Evolutionary conservation across 768 basidiomycete species (phyloP).

Genomic region (Naganishia vaughanmartiniae): DNA sequence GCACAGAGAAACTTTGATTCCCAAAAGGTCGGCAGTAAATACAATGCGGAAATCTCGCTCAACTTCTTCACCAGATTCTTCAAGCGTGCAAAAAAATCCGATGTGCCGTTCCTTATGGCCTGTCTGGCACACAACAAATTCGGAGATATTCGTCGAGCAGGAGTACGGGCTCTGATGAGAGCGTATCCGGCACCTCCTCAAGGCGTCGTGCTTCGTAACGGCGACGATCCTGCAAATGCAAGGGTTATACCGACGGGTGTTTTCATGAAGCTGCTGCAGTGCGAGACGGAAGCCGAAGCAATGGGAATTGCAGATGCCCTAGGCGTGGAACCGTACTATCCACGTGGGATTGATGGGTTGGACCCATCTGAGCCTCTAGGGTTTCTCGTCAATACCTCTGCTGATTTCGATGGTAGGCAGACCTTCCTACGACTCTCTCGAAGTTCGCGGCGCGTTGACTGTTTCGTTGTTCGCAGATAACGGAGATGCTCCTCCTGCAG

Average conservation of each 20-base stretch:
- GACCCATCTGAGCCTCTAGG: slow-evolving; percentile 39
- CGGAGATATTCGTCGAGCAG: slow-evolving; percentile 56
- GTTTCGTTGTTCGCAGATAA: slow-evolving; percentile 19
- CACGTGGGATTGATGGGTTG: slow-evolving; percentile 2
- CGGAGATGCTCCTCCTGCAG: slow-evolving; percentile 28
- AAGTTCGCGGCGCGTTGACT: not conserved
- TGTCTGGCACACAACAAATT: slow-evolving; percentile 86
- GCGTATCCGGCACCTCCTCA: slow-evolving; percentile 40
- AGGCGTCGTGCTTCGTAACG: slow-evolving; percentile 33
- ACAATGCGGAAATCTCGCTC: slow-evolving; percentile 64
- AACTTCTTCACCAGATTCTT: slow-evolving; percentile 62
- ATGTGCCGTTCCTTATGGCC: slow-evolving; percentile 82
- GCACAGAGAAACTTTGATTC: slow-evolving; percentile 70
- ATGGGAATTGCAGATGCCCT: slow-evolving; percentile 38
- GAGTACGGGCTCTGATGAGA: slow-evolving; percentile 60
- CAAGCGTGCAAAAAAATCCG: slow-evolving; percentile 65
- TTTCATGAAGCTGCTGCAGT: slow-evolving; percentile 51
- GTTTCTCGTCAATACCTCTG: slow-evolving; percentile 40
- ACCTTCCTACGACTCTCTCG: not conserved
- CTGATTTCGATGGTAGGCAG: slow-evolving; percentile 42
- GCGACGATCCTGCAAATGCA: slow-evolving; percentile 55
- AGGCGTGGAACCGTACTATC: slow-evolving; percentile 36
- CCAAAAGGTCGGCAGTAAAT: slow-evolving; percentile 51
- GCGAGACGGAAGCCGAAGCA: slow-evolving; percentile 49
- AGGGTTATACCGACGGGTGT: slow-evolving; percentile 43